Evolutionary conservation across 371 early-diverging fungal species (phyloP), one percentile per base, ranked within the genome.

Genomic region (Batkoa obscura): DNA sequence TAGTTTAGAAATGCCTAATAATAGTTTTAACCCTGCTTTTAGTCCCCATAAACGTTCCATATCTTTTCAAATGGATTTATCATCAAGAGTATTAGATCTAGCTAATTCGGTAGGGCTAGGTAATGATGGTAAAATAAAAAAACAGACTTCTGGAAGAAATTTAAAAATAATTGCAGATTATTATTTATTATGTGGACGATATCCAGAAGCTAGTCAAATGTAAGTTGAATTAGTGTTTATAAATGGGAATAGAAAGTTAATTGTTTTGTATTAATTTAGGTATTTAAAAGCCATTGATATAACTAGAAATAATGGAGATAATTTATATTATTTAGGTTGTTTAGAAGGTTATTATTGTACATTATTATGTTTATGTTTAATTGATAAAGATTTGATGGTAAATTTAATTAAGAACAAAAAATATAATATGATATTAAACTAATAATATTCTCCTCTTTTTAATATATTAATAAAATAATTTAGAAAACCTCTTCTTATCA

Each of bases 331-430:
- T 36, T 3, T 50, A 17, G 15, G n/a, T 30, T 31, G 50, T 34
- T 50, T 50, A 34, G 50, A 50, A 36, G 50, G 50, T 13, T 50
- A 50, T 34, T 50, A 50, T n/a, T 50, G 50, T 34, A 34, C 50
- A 9, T 31, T 50, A 34, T 34, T 50, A 9, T n/a, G 15, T 4
- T 31, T 50, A 12, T 50, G 32, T n/a, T 50, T 34, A 17, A 50
- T 50, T 13, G 34, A 50, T 30, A 34, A 34, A 31, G 34, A 34
- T n/a, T 34, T 36, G 50, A 13, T 31, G 12, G 12, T n/a, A n/a
- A n/a, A n/a, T n/a, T n/a, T n/a, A n/a, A n/a, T n/a, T n/a, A n/a
- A n/a, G n/a, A n/a, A n/a, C n/a, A n/a, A n/a, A n/a, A n/a, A n/a
- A n/a, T n/a, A n/a, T n/a, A n/a, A n/a, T n/a, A n/a, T n/a, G n/a